Conservation (phyloP, 257 asterid species). For the Nicotiana benthamiana region DNA sequence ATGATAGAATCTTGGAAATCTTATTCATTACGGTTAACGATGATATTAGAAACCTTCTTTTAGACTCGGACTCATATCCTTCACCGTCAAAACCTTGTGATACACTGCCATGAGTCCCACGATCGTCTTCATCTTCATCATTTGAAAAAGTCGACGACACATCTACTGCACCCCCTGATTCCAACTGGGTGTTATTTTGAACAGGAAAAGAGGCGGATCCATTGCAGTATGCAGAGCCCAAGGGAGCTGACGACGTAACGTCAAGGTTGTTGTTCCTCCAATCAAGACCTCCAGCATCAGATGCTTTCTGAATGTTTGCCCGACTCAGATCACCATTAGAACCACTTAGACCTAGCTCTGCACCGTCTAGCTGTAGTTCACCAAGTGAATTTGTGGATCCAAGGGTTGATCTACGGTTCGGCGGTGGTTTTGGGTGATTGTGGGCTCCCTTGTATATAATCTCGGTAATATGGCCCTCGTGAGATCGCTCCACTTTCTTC, state of each 20-base stretch:
- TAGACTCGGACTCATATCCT: conserved; percentile 77
- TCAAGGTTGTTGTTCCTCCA: conserved; percentile 52
- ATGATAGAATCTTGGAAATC: not conserved
- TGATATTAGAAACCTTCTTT: conserved; percentile 54
- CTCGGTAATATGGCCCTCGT: conserved; percentile 70
- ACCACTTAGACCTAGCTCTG: conserved; percentile 33
- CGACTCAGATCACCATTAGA: conserved; percentile 31
- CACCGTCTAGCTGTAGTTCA: conserved; percentile 37
- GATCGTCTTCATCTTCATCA: conserved; percentile 60
- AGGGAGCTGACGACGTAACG: conserved; percentile 24
- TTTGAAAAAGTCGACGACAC: conserved; percentile 55
- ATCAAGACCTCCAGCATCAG: conserved; percentile 21
- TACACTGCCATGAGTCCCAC: conserved; percentile 51
- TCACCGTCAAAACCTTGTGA: conserved; percentile 66
- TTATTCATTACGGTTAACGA: not conserved
- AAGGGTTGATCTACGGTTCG: conserved; percentile 43
- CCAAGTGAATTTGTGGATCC: conserved; percentile 37
- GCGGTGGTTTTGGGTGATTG: conserved; percentile 68
- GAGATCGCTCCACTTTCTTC: conserved; percentile 79
- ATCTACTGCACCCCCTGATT: conserved; percentile 45
- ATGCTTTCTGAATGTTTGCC: conserved; percentile 41
- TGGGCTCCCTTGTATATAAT: conserved; percentile 76
- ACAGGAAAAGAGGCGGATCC: conserved; percentile 27
- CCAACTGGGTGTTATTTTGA: conserved; percentile 36
- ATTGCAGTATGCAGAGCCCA: conserved; percentile 37